Conservation (phyloP, 371 early-diverging fungal genomes). For the Basidiobolus meristosporus region DNA sequence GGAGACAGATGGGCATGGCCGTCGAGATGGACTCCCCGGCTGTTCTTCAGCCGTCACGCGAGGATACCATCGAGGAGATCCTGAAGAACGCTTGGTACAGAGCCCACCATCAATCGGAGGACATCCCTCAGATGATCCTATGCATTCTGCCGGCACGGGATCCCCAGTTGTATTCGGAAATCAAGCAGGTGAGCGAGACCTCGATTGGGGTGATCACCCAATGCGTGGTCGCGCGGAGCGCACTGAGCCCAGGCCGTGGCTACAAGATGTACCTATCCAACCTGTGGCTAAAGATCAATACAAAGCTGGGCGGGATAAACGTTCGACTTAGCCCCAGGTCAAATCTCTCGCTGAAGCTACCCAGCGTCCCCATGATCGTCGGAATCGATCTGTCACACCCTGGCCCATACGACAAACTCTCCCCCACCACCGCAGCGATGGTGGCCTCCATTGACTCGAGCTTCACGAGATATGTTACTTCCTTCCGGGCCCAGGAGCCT, state of each 20-base stretch:
- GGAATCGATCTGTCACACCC: constrained; percentile 76
- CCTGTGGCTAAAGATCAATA: constrained; percentile 34
- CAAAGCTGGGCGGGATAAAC: constrained; percentile 47
- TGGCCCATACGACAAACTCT: constrained; percentile 18
- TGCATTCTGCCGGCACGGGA: too few relatives aligned
- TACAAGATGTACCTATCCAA: constrained; percentile 4
- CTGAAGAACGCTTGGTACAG: too few relatives aligned
- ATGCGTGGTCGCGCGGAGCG: constrained; percentile 48
- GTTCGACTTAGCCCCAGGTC: constrained; percentile 2
- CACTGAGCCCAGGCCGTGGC: constrained; percentile 14
- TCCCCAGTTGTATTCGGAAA: constrained; percentile 34
- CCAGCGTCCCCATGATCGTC: constrained; percentile 41
- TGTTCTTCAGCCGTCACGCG: too few relatives aligned
- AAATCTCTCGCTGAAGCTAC: constrained; percentile 16
- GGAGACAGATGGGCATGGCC: too few relatives aligned
- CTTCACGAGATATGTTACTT: constrained; percentile 44
- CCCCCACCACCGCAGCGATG: constrained; percentile 61
- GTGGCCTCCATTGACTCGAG: constrained; percentile 59
- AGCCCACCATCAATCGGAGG: too few relatives aligned
- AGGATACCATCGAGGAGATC: too few relatives aligned
- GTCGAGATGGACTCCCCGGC: too few relatives aligned
- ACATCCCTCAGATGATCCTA: too few relatives aligned
- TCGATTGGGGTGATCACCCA: constrained; percentile 56
- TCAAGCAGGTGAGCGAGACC: constrained; percentile 60
- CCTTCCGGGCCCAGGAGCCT: constrained; percentile 43